A percentile compares a stretch with the other conserved stretches of the same genome.
Conservation (phyloP, 2,329 filamentous ascomycete species). For the Neobulgaria alba region DNA sequence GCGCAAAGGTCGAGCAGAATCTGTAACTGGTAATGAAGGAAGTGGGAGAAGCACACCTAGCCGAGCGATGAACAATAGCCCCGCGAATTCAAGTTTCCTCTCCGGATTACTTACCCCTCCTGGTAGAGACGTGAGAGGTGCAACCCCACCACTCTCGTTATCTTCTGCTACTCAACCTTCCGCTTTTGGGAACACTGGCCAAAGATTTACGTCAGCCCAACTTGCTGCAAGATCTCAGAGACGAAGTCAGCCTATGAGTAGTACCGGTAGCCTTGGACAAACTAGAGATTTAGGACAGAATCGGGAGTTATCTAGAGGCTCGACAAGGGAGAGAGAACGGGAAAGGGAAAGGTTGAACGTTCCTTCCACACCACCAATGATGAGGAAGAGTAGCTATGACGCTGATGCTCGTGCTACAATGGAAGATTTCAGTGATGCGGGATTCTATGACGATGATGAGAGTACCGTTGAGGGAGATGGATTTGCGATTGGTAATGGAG, state of each 20-base stretch:
- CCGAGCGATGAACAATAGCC: slow-evolving; percentile 5
- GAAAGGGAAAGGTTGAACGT: slow-evolving; percentile 30
- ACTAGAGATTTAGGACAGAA: neutral
- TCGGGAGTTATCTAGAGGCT: neutral
- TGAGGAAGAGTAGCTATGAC: slow-evolving; percentile 50
- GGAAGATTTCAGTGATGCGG: slow-evolving; percentile 36
- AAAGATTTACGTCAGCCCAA: slow-evolving; percentile 46
- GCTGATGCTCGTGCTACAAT: slow-evolving; percentile 43
- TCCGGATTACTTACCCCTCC: slow-evolving; percentile 87
- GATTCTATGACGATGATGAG: slow-evolving; percentile 30
- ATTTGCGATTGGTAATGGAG: neutral
- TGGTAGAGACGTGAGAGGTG: slow-evolving; percentile 40
- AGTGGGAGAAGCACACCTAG: slow-evolving; percentile 3
- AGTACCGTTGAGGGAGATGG: slow-evolving; percentile 15
- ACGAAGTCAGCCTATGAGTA: slow-evolving; percentile 34
- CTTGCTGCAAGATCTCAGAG: slow-evolving; percentile 29
- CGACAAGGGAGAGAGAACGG: slow-evolving; percentile 5
- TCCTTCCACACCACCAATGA: slow-evolving; percentile 51
- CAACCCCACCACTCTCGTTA: slow-evolving; percentile 18
- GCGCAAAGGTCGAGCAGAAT: slow-evolving; percentile 47
- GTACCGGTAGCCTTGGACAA: too few species aligned
- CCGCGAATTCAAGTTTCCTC: slow-evolving; percentile 52
- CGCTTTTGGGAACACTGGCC: slow-evolving; percentile 51
- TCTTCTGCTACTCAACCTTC: slow-evolving; percentile 39
- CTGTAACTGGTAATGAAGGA: neutral